These are phyloP conservation scores for Globisporangium solare DNA, from an alignment of 352 stramenopile genomes.

Conservation along the genomic window DNA sequence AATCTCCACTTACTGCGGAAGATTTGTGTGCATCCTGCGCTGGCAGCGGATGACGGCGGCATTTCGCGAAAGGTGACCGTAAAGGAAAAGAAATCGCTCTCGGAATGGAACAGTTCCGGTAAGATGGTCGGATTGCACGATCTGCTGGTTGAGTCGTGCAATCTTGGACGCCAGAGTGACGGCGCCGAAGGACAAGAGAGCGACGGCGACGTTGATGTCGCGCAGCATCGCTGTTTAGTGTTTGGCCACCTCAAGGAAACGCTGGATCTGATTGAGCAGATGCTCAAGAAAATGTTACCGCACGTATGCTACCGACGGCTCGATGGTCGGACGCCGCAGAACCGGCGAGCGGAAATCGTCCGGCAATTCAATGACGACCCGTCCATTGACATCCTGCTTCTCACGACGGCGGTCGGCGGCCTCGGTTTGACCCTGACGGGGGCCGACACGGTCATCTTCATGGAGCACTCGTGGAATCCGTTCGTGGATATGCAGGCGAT, in stretches of 20 bases:
- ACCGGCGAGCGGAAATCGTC: conserved; percentile 78
- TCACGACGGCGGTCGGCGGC: conserved; percentile 94
- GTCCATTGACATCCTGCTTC: conserved; percentile 91
- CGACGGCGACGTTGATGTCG: conserved; percentile 12
- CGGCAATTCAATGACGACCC: conserved; percentile 91
- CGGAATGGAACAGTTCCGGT: conserved; percentile 80
- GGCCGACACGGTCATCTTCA: conserved; percentile 96
- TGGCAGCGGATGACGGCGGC: conserved; percentile 49
- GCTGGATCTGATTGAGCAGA: conserved; percentile 91
- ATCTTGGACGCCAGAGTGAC: conserved; percentile 17
- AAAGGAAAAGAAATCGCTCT: conserved; percentile 24
- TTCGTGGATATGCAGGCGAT: conserved; percentile 94
- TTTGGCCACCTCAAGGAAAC: conserved; percentile 94
- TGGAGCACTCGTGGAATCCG: conserved; percentile 98
- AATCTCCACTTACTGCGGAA: conserved; percentile 85
- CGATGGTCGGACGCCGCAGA: conserved; percentile 84
- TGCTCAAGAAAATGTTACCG: conserved; percentile 73
- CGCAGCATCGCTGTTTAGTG: conserved; percentile 91
- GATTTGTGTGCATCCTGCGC: conserved; percentile 93
- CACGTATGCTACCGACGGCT: conserved; percentile 84
- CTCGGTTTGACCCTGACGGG: conserved; percentile 96
- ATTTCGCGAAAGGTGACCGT: conserved; percentile 17
- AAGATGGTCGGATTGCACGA: conserved; percentile 88
- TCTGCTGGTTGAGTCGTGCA: conserved; percentile 69
- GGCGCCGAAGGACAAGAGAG: conserved; percentile 5